A percentile compares a stretch with the other conserved stretches of the same genome.
Conservation (phyloP, 495 filamentous ascomycete species). For the Aspergillus steynii region DNA sequence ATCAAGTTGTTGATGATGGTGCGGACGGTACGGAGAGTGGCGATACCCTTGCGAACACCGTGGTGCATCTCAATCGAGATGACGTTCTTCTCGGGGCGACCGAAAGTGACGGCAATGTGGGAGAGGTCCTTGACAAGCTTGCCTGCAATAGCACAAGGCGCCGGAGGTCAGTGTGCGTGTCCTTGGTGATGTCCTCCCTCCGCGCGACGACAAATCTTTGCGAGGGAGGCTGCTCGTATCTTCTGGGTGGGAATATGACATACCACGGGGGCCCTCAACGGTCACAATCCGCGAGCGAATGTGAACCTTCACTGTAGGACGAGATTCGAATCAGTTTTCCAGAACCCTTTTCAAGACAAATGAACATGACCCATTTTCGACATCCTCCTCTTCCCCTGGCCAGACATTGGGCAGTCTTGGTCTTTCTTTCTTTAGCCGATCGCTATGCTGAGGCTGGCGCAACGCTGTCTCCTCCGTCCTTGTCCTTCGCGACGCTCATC, state of each 20-base stretch:
- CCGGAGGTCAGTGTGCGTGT: constrained; percentile 19
- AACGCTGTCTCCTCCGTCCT: constrained; percentile 1
- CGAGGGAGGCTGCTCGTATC: not conserved
- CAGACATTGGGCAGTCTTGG: not conserved
- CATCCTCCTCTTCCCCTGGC: not conserved
- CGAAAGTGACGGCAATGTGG: constrained; percentile 95
- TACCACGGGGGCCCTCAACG: constrained; percentile 91
- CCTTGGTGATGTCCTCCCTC: not conserved
- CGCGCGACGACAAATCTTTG: not conserved
- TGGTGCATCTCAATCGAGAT: constrained; percentile 98
- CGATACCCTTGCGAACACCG: constrained; percentile 94
- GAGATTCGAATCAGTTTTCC: constrained; percentile 32
- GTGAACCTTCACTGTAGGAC: constrained; percentile 78
- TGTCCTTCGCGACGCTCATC: constrained; percentile 6
- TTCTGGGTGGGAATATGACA: constrained; percentile 21
- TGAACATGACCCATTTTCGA: constrained; percentile 7
- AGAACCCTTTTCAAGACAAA: constrained; percentile 10
- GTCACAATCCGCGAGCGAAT: constrained; percentile 96
- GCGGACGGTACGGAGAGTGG: constrained; percentile 95
- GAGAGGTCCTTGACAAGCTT: constrained; percentile 94
- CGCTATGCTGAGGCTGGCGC: constrained; percentile 6
- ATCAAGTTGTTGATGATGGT: constrained; percentile 97
- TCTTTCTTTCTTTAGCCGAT: not conserved
- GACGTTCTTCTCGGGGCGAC: constrained; percentile 71
- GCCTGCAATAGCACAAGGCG: constrained; percentile 48